Base-by-base conservation (phyloP, 331 rosid species). In the Cydonia oblonga region DNA sequence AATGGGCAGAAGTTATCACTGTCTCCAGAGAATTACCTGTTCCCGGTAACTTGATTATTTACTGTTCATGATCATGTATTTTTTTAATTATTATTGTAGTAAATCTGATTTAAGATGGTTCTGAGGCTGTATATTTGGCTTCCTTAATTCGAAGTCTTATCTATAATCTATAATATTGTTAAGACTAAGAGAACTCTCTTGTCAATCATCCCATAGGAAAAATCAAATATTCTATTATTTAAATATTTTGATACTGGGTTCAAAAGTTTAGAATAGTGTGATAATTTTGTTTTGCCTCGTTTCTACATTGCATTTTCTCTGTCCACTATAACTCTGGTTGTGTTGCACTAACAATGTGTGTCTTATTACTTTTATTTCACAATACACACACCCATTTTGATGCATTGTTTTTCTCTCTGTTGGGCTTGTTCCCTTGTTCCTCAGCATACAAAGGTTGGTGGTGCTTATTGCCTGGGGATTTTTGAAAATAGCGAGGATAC, bases 391-490 rank as follows among this genome's bases (percentile, higher is more conserved):
- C 59, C 24, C 29, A 19, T 33, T 26, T 25, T 58, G 71, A 54
- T 57, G 9, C 51, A 40, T 73, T 20, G 14, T 23, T 71, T 38
- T 38, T 64, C 18, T 22, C 25, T 53, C 23, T 56, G 70, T 7
- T 62, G 63, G 64, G 54, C 57, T 42, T 40, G 59, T 62, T 14
- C 49, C 70, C 42, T 38, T 38, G 4, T 9, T 38, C 42, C 42
- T 26, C 68, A 84, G 88, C 88, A 84, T 79, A 76, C 88, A 7
- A 84, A 81, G 76, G 82, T 81, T 66, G 74, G 74, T 14, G 82
- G 82, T 32, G 88, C 86, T 22, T 84, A 84, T 81, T 84, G 88
- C 81, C 78, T 84, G 79, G 86, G 88, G 26, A 54, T 81, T 54
- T 84, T 84, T 54, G 70, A 64, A 75, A 81, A 81, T 81, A 82